phyloP scores from a whole-genome alignment of 345 rosid genomes.

The Heritiera fomes region DNA sequence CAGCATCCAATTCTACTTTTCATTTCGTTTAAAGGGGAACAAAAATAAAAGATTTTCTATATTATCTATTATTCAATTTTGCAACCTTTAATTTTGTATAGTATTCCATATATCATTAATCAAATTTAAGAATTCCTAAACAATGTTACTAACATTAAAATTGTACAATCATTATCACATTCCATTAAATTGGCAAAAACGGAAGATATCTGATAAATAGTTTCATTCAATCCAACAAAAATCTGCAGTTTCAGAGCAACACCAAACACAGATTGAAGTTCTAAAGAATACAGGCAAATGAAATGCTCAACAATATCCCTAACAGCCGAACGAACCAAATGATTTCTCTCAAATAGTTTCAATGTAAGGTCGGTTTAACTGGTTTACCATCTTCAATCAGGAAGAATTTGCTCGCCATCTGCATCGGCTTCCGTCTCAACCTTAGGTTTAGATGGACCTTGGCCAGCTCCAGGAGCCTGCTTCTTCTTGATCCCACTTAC shows the following conservation, averaged over 20 bases:
- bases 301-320: constrained; percentile 3
- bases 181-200: too few species aligned
- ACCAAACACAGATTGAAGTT: background rate
- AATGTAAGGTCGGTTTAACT: background rate
- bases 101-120: too few species aligned
- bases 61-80: too few species aligned
- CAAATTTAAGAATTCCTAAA: too few species aligned
- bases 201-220: background rate
- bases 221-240: background rate
- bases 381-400: constrained; percentile 46
- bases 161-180: too few species aligned
- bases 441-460: constrained; percentile 53
- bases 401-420: constrained; percentile 85
- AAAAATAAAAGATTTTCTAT: too few species aligned
- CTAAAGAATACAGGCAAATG: background rate
- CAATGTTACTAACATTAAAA: too few species aligned
- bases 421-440: constrained; percentile 95
- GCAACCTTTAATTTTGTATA: too few species aligned
- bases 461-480: constrained; percentile 81
- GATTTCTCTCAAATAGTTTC: background rate
- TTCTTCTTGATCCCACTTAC: constrained; percentile 97
- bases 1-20: too few species aligned
- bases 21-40: too few species aligned
- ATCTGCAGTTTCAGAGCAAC: background rate
- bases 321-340: background rate